Evolutionary conservation across 2,329 filamentous ascomycete genomes (phyloP).

Genomic region (Samsoniella hepiali): DNA sequence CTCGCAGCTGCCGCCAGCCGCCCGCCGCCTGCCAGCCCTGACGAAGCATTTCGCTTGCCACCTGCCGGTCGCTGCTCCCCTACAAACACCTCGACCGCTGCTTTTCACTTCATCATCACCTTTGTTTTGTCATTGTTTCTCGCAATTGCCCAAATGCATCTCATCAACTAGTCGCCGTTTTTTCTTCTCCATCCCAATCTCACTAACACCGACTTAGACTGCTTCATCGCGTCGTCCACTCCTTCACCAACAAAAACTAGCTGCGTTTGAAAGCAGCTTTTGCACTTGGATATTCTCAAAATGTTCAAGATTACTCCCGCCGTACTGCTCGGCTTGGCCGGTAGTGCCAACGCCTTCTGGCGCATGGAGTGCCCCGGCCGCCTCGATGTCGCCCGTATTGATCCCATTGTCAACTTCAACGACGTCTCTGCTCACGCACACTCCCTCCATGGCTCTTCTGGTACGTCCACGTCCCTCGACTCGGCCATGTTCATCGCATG

Average conservation of each 20-base stretch:
- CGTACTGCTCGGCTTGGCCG: slow-evolving; percentile 34
- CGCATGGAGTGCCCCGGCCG: slow-evolving; percentile 79
- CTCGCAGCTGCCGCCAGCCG: not conserved
- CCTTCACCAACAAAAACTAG: slow-evolving; percentile 25
- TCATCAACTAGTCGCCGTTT: not conserved
- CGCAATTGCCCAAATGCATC: slow-evolving; percentile 1
- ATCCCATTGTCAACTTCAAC: slow-evolving; percentile 69
- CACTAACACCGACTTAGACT: slow-evolving; percentile 27
- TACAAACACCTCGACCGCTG: slow-evolving; percentile 13
- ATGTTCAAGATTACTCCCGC: slow-evolving; percentile 36
- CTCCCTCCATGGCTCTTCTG: slow-evolving; percentile 69
- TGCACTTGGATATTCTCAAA: slow-evolving; percentile 27
- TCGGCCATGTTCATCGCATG: not conserved
- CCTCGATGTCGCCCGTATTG: slow-evolving; percentile 67
- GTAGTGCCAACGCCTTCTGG: slow-evolving; percentile 69
- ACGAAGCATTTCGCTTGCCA: slow-evolving; percentile 8
- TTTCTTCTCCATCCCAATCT: not conserved
- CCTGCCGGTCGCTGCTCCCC: not conserved
- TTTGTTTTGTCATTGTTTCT: slow-evolving; percentile 14
- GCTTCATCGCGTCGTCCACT: slow-evolving; percentile 36
- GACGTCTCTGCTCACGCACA: slow-evolving; percentile 64
- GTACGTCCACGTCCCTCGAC: slow-evolving; percentile 49
- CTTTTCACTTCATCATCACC: slow-evolving; percentile 14
- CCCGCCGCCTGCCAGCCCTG: not conserved
- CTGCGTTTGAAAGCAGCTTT: slow-evolving; percentile 19